Percentiles rank a stretch among this genome's conserved stretches.
Evolutionary conservation across 1,284 basidiomycete species (phyloP).

Genomic region (Ustilago sp.): DNA sequence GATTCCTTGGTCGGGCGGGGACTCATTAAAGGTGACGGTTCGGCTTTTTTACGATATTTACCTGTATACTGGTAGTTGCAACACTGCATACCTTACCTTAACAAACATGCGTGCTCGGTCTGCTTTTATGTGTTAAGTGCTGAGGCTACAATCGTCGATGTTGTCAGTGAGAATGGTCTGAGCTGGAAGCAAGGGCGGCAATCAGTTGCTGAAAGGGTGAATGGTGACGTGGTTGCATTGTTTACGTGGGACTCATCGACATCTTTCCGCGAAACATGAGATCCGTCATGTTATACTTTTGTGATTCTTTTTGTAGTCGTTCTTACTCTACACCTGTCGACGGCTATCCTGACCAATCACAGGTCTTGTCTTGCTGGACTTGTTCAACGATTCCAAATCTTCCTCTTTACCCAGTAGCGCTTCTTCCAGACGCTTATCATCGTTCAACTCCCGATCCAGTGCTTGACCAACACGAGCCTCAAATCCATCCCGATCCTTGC

Average conservation of each 20-base stretch:
- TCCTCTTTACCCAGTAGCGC: conserved; percentile 52
- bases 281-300: not conserved
- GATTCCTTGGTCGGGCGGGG: conserved; percentile 23
- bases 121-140: not conserved
- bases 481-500: conserved; percentile 32
- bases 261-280: not conserved
- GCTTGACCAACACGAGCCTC: conserved; percentile 32
- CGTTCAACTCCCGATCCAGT: conserved; percentile 35
- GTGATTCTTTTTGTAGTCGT: not conserved
- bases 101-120: not conserved
- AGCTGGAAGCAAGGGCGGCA: too few species aligned
- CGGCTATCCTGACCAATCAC: conserved; percentile 42
- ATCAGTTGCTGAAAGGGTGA: not conserved
- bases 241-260: not conserved
- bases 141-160: not conserved
- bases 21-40: not conserved
- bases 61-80: not conserved
- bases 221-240: conserved; percentile 23
- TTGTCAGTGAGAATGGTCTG: too few species aligned
- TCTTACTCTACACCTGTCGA: conserved; percentile 31
- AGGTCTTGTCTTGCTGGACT: conserved; percentile 21
- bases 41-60: not conserved
- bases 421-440: conserved; percentile 45
- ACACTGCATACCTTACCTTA: not conserved
- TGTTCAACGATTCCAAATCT: conserved; percentile 26